These are phyloP conservation scores for Talaromyces trachyspermus DNA, from an alignment of 495 filamentous ascomycete species.

Conservation along the genomic window DNA sequence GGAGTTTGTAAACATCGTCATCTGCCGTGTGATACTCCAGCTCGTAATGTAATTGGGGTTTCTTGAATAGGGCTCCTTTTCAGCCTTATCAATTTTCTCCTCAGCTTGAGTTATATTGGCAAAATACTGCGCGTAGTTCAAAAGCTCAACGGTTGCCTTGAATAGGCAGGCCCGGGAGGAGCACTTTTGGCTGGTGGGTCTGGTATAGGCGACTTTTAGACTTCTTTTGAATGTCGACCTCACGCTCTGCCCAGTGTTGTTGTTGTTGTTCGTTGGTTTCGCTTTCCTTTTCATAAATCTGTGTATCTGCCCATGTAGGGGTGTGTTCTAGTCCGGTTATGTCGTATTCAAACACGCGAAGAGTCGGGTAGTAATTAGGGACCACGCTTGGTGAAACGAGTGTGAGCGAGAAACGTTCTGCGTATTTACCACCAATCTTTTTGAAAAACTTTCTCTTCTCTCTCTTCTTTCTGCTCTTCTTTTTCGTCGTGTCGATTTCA, in stretches of 20 bases:
- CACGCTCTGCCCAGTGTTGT: conserved; percentile 47
- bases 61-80: conserved; percentile 26
- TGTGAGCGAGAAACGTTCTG: conserved; percentile 74
- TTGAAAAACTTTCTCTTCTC: conserved; percentile 51
- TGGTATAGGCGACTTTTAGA: conserved; percentile 60
- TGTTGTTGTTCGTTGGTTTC: conserved; percentile 6
- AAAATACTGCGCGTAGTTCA: conserved; percentile 82
- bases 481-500: conserved; percentile 13
- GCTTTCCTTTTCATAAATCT: background rate
- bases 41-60: conserved; percentile 61
- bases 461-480: conserved; percentile 35
- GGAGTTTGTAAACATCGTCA: conserved; percentile 66
- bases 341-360: conserved; percentile 90
- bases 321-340: conserved; percentile 64
- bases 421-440: conserved; percentile 70
- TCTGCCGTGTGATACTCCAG: conserved; percentile 78
- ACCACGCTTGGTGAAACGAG: conserved; percentile 80
- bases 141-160: conserved; percentile 70
- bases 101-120: conserved; percentile 89
- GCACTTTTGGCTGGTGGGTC: conserved; percentile 61
- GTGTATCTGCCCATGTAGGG: conserved; percentile 34
- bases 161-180: conserved; percentile 87
- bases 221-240: conserved; percentile 40
- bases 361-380: conserved; percentile 84
- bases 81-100: conserved; percentile 27